phyloP scores from a whole-genome alignment of 129 eudicot species.

The Mikania micrantha region DNA sequence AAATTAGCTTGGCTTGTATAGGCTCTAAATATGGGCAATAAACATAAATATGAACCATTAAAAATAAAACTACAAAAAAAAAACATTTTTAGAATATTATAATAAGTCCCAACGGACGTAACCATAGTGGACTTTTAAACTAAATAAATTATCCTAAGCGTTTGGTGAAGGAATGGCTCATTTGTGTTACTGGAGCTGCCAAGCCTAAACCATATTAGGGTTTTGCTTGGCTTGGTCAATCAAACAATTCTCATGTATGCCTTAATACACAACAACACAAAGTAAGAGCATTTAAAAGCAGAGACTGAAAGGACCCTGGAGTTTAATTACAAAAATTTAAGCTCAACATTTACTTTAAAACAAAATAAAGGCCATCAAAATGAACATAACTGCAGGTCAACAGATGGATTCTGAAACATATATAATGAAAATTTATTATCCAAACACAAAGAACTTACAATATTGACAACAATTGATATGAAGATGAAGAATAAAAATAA shows the following conservation, averaged over 20 bases:
- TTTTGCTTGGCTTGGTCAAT: not conserved
- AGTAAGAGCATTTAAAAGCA: not conserved
- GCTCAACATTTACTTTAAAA: not conserved
- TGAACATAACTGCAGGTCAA: not conserved
- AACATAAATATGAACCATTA: not conserved
- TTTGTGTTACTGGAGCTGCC: constrained; percentile 8
- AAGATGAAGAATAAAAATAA: not conserved
- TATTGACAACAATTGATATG: not conserved
- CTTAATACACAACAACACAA: not conserved
- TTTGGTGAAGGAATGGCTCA: not conserved
- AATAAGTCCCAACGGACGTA: not conserved
- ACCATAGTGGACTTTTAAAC: not conserved
- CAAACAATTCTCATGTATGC: not conserved
- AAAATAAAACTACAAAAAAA: not conserved
- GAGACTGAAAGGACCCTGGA: not conserved
- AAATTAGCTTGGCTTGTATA: not conserved
- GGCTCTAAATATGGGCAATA: constrained; percentile 1
- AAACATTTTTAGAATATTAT: not conserved
- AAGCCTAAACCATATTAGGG: constrained; percentile 12
- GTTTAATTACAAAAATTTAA: not conserved
- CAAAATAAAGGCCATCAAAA: not conserved
- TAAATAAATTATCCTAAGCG: not conserved
- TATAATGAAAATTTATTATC: not conserved
- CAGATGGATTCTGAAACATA: not conserved
- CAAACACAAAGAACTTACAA: not conserved